phyloP scores from a whole-genome alignment of 129 eudicot genomes.

The Saussurea involucrata region DNA sequence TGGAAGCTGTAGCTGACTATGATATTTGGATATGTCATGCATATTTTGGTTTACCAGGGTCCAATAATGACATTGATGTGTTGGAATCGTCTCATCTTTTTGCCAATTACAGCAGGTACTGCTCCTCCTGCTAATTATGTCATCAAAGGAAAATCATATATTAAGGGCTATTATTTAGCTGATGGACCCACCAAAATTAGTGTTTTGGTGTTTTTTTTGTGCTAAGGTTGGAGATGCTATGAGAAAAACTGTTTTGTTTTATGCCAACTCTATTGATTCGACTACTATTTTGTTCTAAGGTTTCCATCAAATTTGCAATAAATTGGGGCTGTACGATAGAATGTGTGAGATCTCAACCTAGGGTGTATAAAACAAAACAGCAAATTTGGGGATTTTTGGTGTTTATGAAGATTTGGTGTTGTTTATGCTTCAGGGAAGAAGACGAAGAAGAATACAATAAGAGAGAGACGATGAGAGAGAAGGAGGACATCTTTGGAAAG shows the following conservation, averaged over 20 bases:
- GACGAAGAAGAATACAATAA: conserved; percentile 31
- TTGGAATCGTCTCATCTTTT: no score
- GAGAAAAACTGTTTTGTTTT: neutral
- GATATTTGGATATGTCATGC: no score
- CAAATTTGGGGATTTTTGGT: conserved; percentile 19
- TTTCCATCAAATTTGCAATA: neutral
- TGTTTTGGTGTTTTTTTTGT: no score
- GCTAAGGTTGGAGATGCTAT: no score
- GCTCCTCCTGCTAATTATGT: no score
- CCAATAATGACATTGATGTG: no score
- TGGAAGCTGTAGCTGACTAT: no score
- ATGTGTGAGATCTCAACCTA: conserved; percentile 37
- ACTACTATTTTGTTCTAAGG: neutral
- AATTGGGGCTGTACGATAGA: conserved; percentile 2
- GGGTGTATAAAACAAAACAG: conserved; percentile 25
- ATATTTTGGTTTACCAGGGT: no score
- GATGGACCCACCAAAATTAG: no score
- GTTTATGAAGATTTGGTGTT: conserved; percentile 79
- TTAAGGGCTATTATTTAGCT: no score
- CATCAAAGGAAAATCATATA: no score
- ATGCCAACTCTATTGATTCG: neutral
- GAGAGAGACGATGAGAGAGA: conserved; percentile 31
- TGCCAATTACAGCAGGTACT: no score
- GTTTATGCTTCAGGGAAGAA: conserved; percentile 45
- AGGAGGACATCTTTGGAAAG: conserved; percentile 31